Conservation (phyloP, 73 alveolate genomes). For the Durusdinium trenchii region DNA sequence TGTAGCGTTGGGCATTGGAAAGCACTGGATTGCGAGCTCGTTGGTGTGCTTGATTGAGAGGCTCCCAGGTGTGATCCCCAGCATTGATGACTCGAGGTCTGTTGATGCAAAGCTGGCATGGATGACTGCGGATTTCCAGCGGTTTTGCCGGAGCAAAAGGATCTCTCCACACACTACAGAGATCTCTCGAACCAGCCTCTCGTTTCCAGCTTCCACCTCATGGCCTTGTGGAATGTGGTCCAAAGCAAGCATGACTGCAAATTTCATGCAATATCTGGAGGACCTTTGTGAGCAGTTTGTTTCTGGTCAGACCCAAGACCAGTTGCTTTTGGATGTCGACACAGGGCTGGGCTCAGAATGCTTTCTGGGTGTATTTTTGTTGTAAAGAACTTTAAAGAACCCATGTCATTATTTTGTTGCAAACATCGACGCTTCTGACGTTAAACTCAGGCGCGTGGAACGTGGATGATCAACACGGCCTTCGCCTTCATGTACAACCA, state of each 20-base stretch:
- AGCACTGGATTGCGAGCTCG: not conserved
- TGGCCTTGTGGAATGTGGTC: slow-evolving; percentile 21
- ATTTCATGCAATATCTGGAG: not conserved
- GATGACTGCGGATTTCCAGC: not conserved
- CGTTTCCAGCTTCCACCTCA: not conserved
- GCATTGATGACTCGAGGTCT: not conserved
- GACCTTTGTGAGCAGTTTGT: not conserved
- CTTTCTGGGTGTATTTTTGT: too few relatives aligned
- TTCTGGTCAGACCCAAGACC: not conserved
- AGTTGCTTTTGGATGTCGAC: not conserved
- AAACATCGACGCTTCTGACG: not conserved
- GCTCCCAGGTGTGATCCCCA: not conserved
- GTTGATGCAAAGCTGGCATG: not conserved
- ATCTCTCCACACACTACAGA: not conserved
- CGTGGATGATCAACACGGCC: not conserved
- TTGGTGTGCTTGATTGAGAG: not conserved
- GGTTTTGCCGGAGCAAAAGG: not conserved
- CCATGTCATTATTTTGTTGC: not conserved
- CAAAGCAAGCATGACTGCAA: not conserved
- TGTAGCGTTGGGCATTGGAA: not conserved
- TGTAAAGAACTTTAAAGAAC: not conserved
- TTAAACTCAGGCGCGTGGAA: not conserved
- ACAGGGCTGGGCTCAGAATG: not conserved
- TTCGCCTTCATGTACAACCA: not conserved
- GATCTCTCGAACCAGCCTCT: not conserved